Evolutionary conservation across 2,329 filamentous ascomycete species (phyloP).

Genomic region (Lasiodiplodia gonubiensis): DNA sequence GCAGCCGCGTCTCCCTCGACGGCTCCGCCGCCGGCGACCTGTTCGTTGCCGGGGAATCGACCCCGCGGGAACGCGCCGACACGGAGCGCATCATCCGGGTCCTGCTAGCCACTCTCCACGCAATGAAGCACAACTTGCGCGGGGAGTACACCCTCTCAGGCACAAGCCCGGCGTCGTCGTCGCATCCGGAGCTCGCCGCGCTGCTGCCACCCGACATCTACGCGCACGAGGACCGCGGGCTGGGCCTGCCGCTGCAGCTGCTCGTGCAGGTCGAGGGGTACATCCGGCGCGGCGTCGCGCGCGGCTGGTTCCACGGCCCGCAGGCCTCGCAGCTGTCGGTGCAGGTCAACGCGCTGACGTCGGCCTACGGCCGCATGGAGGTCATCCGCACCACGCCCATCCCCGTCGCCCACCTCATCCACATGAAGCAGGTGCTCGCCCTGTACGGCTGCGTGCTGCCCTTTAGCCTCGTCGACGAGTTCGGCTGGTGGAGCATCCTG

Average conservation of each 20-base stretch:
- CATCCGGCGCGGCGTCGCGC: slow-evolving; percentile 61
- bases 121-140: slow-evolving; percentile 68
- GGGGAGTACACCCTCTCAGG: slow-evolving; percentile 60
- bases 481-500: slow-evolving; percentile 66
- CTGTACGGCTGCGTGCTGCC: slow-evolving; percentile 66
- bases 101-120: slow-evolving; percentile 66
- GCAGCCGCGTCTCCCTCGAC: slow-evolving; percentile 39
- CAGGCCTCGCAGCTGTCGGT: slow-evolving; percentile 63
- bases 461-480: slow-evolving; percentile 67
- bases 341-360: slow-evolving; percentile 62
- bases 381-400: slow-evolving; percentile 69
- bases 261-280: slow-evolving; percentile 65
- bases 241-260: slow-evolving; percentile 66
- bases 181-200: slow-evolving; percentile 40
- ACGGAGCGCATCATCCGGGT: slow-evolving; percentile 65
- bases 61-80: slow-evolving; percentile 56
- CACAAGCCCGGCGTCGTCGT: slow-evolving; percentile 14
- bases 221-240: slow-evolving; percentile 61
- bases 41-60: slow-evolving; percentile 31
- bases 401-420: slow-evolving; percentile 69
- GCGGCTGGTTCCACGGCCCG: slow-evolving; percentile 66
- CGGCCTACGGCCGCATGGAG: slow-evolving; percentile 68
- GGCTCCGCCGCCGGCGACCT: slow-evolving; percentile 27
- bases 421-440: slow-evolving; percentile 67
- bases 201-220: slow-evolving; percentile 41